These are phyloP conservation scores for Auxenochlorella pyrenoidosa DNA, from an alignment of 139 green algal species.

Conservation along the genomic window DNA sequence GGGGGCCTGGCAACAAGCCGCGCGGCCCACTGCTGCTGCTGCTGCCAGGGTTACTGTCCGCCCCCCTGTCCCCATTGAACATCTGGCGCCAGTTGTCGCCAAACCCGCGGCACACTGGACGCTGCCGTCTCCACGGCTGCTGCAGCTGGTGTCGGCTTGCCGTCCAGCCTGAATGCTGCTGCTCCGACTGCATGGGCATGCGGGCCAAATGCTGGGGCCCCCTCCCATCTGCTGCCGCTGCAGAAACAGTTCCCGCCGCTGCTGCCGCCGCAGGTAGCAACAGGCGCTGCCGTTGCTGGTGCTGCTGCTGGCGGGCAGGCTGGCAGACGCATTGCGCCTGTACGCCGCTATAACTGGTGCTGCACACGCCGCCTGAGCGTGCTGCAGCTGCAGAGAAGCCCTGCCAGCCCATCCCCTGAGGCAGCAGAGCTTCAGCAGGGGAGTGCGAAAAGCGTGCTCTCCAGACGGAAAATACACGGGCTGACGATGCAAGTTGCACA, in stretches of 20 bases:
- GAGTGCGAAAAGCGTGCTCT: too few species aligned
- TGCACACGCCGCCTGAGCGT: conserved; percentile 6
- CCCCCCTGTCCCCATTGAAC: too few species aligned
- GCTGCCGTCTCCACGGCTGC: not conserved
- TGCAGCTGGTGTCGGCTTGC: not conserved
- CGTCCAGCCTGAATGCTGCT: not conserved
- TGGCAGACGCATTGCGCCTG: not conserved
- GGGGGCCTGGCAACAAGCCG: not conserved
- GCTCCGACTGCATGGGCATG: not conserved
- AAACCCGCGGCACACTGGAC: not conserved
- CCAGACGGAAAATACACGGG: too few species aligned
- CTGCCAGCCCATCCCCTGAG: not conserved
- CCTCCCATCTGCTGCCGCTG: too few species aligned
- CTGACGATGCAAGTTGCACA: too few species aligned
- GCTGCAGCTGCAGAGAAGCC: not conserved
- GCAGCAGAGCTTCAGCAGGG: too few species aligned
- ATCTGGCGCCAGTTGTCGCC: not conserved
- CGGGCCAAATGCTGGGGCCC: not conserved
- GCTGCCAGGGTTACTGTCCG: not conserved
- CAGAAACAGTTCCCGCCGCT: not conserved
- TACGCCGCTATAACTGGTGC: not conserved
- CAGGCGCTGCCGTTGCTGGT: not conserved
- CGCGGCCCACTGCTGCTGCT: not conserved
- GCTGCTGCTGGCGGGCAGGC: not conserved
- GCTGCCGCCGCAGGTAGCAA: not conserved